Evolutionary conservation across 2,329 filamentous ascomycete genomes (phyloP).

Genomic region (Chalaropsis ovoidea): DNA sequence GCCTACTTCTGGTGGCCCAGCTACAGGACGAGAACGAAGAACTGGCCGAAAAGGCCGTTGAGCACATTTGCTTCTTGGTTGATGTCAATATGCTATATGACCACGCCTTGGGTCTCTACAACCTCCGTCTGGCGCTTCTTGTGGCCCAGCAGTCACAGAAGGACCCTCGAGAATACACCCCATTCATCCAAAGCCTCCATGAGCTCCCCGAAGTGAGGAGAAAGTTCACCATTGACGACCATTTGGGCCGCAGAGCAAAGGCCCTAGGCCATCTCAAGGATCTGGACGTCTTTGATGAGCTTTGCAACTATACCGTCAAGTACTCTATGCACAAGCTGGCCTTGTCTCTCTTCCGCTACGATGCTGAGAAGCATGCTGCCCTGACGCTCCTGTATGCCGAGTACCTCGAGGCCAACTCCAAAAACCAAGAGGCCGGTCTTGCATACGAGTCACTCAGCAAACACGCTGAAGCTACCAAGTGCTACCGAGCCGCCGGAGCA

Average conservation of each 20-base stretch:
- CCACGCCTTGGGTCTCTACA: conserved; percentile 78
- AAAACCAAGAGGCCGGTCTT: conserved; percentile 76
- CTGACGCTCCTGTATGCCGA: conserved; percentile 72
- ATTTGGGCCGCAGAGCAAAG: conserved; percentile 65
- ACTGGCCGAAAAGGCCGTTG: conserved; percentile 76
- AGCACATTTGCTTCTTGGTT: conserved; percentile 94
- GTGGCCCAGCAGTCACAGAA: conserved; percentile 94
- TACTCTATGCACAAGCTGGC: conserved; percentile 70
- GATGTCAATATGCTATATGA: conserved; percentile 90
- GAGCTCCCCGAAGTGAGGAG: conserved; percentile 59
- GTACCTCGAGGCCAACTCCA: conserved; percentile 62
- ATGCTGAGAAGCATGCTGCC: conserved; percentile 51
- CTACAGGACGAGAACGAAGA: conserved; percentile 58
- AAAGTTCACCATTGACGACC: conserved; percentile 78
- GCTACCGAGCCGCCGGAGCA: conserved; percentile 70
- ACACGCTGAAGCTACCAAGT: conserved; percentile 63
- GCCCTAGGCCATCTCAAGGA: conserved; percentile 67
- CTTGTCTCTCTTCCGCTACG: conserved; percentile 74
- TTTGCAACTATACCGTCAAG: conserved; percentile 61
- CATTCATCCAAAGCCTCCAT: conserved; percentile 83
- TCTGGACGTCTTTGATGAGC: conserved; percentile 61
- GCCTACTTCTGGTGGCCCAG: conserved; percentile 65
- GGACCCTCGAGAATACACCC: conserved; percentile 88
- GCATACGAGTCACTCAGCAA: conserved; percentile 79
- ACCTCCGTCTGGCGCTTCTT: conserved; percentile 77